Base-by-base conservation (phyloP, 2,329 filamentous ascomycete species). In the Colletotrichum shisoi region DNA sequence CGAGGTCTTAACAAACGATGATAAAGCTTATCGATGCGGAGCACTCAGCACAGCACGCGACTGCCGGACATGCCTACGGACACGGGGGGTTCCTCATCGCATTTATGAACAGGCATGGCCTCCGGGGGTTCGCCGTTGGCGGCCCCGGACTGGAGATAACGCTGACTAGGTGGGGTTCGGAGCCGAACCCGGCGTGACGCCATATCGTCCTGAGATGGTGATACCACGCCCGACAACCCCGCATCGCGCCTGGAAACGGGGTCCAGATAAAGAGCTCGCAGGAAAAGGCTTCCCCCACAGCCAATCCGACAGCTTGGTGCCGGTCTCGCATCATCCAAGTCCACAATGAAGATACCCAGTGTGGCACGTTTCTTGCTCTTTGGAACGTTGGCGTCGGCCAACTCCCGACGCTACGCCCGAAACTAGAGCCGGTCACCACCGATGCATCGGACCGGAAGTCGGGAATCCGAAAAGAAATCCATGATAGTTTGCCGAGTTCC, bases 111-210 rank as follows among this genome's bases (percentile, higher is more conserved):
- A 19, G 11, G 17, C 45, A 9, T 39, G 24, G 21, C 1, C 1
- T 2, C n/a, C 42, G 19, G 40, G 31, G n/a, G 31, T n/a, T 48
- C 27, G 44, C 44, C 53, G 24, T 24, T 21, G 24, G 54, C 53
- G 61, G 48, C 37, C 49, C 54, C 21, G 46, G 61, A 27, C 19
- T 58, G 37, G 27, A 64, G 64, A 67, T 64, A 60, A 59, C 61
- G 54, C 31, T 31, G 48, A 21, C 46, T 39, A 42, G 54, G 61
- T 56, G 61, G 42, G 64, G 56, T 34, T 64, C 61, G 64, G 64
- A n/a, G 48, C 64, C 64, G 61, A 67, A 64, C 61, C 64, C 64
- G 64, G 64, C 61, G 46, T 67, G 64, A 67, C 64, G 64, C 64
- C 34, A 64, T 64, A 46, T 67, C 48, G 34, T 52, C 34, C 54